Conservation (phyloP, 495 filamentous ascomycete genomes). For the Neurospora discreta region DNA sequence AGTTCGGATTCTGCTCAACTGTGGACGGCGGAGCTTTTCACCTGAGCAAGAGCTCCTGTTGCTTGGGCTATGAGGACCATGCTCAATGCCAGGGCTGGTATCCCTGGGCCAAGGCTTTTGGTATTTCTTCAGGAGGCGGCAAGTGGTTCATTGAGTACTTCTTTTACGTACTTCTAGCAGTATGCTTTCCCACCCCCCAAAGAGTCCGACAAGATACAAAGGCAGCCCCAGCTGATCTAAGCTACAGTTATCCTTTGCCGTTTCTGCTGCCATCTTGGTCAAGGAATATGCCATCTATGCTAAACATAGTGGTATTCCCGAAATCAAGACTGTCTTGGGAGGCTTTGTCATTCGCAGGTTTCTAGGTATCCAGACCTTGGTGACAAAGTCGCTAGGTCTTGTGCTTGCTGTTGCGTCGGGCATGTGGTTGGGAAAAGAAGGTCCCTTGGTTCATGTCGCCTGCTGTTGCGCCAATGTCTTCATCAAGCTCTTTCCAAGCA, state of each 20-base stretch:
- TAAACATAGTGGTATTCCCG: constrained; percentile 92
- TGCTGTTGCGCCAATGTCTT: constrained; percentile 95
- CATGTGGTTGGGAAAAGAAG: constrained; percentile 97
- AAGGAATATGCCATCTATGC: constrained; percentile 78
- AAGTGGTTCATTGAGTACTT: constrained; percentile 74
- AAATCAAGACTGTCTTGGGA: constrained; percentile 93
- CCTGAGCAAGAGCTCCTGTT: constrained; percentile 83
- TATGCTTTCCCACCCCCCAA: constrained; percentile 33
- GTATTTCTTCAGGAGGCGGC: constrained; percentile 51
- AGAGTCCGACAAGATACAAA: background rate
- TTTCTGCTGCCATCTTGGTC: constrained; percentile 68
- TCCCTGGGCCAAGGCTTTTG: constrained; percentile 68
- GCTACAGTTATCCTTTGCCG: constrained; percentile 63
- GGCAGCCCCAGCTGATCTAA: background rate
- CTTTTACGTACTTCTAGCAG: constrained; percentile 73
- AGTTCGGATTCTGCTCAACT: constrained; percentile 76
- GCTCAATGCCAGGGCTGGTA: constrained; percentile 76
- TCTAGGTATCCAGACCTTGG: constrained; percentile 83
- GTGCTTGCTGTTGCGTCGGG: constrained; percentile 91
- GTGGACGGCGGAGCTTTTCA: constrained; percentile 80
- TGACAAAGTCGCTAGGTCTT: constrained; percentile 85
- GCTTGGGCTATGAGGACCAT: constrained; percentile 73
- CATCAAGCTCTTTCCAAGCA: constrained; percentile 76
- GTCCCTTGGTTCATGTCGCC: constrained; percentile 91
- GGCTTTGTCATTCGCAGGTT: constrained; percentile 91